These are phyloP conservation scores for Nicotiana rustica DNA, from an alignment of 305 asterid genomes.

Conservation along the genomic window DNA sequence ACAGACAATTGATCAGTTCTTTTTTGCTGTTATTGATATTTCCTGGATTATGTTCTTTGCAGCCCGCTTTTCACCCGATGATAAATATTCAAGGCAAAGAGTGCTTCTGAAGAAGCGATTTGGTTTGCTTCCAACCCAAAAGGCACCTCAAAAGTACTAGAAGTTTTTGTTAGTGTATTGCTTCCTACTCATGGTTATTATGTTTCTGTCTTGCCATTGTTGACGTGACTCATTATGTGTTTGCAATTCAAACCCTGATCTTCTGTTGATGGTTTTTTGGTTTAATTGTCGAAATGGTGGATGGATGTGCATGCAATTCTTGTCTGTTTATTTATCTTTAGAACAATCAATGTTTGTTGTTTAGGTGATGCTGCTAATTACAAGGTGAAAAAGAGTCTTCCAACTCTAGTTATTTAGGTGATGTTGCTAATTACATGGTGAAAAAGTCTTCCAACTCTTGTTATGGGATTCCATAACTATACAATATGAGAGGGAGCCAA, in stretches of 20 bases:
- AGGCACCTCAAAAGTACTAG: constrained; percentile 70
- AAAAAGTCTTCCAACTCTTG: no score
- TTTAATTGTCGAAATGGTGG: background rate
- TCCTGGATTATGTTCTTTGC: constrained; percentile 36
- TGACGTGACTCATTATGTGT: background rate
- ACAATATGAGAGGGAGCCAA: background rate
- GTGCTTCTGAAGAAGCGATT: constrained; percentile 83
- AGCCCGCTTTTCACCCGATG: constrained; percentile 96
- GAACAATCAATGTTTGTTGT: background rate
- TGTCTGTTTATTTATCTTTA: no score
- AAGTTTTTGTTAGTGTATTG: constrained; percentile 29
- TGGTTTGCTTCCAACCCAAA: constrained; percentile 88
- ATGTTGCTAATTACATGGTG: no score
- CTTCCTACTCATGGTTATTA: background rate
- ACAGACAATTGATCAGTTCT: background rate
- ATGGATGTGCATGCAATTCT: background rate
- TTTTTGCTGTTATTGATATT: background rate
- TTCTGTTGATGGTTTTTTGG: background rate
- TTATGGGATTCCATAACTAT: background rate
- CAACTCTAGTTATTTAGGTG: no score
- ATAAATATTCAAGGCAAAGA: constrained; percentile 84
- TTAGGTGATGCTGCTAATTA: no score
- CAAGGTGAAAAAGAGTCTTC: no score
- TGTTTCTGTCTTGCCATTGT: background rate
- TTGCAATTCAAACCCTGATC: background rate